Evolutionary conservation across 768 basidiomycete species (phyloP).

Genomic region (Mycena chlorophos): DNA sequence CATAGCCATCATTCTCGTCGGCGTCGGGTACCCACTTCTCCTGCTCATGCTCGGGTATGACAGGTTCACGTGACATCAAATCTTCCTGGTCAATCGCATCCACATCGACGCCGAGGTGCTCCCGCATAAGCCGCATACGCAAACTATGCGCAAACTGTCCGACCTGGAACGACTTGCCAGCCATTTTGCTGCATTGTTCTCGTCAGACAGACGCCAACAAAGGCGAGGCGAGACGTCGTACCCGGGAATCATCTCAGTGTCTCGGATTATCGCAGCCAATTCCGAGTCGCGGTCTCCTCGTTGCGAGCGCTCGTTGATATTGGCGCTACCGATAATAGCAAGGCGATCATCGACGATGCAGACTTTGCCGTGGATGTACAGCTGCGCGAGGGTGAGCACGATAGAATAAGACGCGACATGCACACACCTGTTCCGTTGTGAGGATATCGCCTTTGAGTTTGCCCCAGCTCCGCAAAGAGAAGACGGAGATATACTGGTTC

Average conservation of each 20-base stretch:
- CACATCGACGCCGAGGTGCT: conserved; percentile 94
- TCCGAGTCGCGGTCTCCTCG: conserved; percentile 97
- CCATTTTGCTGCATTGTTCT: conserved; percentile 70
- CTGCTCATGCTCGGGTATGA: conserved; percentile 50
- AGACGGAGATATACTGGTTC: conserved; percentile 87
- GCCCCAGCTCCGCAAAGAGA: conserved; percentile 91
- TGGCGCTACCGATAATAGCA: conserved; percentile 93
- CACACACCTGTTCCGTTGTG: conserved; percentile 79
- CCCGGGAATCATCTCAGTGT: conserved; percentile 97
- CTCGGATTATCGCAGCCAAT: conserved; percentile 86
- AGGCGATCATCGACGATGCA: conserved; percentile 93
- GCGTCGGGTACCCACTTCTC: conserved; percentile 73
- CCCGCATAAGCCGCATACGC: conserved; percentile 91
- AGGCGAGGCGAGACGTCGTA: conserved; percentile 26
- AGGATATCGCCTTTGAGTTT: conserved; percentile 82
- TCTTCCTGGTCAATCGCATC: conserved; percentile 83
- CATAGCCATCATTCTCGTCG: conserved; percentile 57
- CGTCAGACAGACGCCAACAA: background rate
- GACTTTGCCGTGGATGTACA: conserved; percentile 89
- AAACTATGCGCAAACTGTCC: conserved; percentile 96
- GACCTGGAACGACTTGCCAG: conserved; percentile 90
- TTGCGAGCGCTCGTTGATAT: conserved; percentile 96
- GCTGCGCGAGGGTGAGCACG: conserved; percentile 36
- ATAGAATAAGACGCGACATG: background rate
- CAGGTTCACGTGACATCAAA: conserved; percentile 53